A percentile compares a stretch with the other conserved stretches of the same genome.
These are phyloP conservation scores for Fusarium torreyae DNA, from an alignment of 2,329 filamentous ascomycete genomes.

Conservation along the genomic window DNA sequence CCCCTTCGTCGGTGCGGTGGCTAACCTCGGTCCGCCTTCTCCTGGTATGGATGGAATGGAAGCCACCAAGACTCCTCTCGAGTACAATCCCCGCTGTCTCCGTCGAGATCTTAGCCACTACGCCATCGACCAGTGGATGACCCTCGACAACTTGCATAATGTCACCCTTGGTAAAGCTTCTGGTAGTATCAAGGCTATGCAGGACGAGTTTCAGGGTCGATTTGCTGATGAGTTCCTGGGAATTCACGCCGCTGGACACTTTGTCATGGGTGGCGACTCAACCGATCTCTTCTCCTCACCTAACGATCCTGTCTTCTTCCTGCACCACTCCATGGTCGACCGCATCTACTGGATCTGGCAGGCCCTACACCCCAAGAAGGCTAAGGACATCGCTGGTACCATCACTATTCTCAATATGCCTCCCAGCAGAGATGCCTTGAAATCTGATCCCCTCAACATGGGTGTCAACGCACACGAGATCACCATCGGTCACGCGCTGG, in stretches of 20 bases:
- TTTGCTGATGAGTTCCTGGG: constrained; percentile 13
- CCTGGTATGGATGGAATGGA: constrained; percentile 24
- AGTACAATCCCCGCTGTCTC: constrained; percentile 11
- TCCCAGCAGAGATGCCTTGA: constrained; percentile 10
- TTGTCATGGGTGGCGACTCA: constrained; percentile 13
- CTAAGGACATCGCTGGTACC: constrained; percentile 12
- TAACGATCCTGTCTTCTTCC: constrained; percentile 11
- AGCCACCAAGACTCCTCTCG: neutral
- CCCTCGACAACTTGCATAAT: neutral
- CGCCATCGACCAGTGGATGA: constrained; percentile 4
- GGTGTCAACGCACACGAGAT: constrained; percentile 7
- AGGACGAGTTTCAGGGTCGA: constrained; percentile 17
- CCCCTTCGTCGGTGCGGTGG: neutral
- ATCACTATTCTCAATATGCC: constrained; percentile 13
- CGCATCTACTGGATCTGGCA: constrained; percentile 23
- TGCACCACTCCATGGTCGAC: constrained; percentile 26
- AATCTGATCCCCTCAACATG: constrained; percentile 10
- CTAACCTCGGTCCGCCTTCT: constrained; percentile 11
- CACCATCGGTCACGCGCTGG: neutral
- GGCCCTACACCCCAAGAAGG: constrained; percentile 1
- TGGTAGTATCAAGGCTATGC: neutral
- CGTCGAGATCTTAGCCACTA: neutral
- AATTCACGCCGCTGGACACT: constrained; percentile 14
- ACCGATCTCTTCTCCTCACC: constrained; percentile 23
- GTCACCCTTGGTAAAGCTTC: constrained; percentile 5